Percentiles rank a stretch among this genome's conserved stretches.
Evolutionary conservation across 2,329 filamentous ascomycete species (phyloP).

Genomic region (Didymella arachidicola): DNA sequence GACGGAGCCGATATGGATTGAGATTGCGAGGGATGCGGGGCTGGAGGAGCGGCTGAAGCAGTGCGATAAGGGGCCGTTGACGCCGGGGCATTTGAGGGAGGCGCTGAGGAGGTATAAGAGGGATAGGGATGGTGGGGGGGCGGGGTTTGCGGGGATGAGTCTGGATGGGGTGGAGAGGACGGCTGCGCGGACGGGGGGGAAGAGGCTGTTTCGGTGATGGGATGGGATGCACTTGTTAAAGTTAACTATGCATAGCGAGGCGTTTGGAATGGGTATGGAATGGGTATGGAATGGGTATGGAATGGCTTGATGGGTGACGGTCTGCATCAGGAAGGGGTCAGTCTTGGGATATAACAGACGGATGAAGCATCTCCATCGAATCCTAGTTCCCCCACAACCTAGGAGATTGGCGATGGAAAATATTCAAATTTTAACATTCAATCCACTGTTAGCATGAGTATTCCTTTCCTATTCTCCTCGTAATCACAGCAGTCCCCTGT

Average conservation of each 20-base stretch:
- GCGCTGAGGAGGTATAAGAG: slow-evolving; percentile 73
- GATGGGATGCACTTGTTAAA: no score
- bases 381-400: no score
- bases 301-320: no score
- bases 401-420: no score
- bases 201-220: slow-evolving; percentile 51
- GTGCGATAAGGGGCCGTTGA: slow-evolving; percentile 64
- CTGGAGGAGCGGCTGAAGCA: slow-evolving; percentile 42
- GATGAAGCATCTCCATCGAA: no score
- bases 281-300: not conserved
- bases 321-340: no score
- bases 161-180: slow-evolving; percentile 57
- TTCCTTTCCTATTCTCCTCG: no score
- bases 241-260: slow-evolving; percentile 13
- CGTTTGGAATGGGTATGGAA: not conserved
- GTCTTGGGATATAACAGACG: not conserved
- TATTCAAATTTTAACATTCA: no score
- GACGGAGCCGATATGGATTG: slow-evolving; percentile 37
- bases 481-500: no score
- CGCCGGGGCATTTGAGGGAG: slow-evolving; percentile 78
- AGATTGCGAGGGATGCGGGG: slow-evolving; percentile 34
- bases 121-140: slow-evolving; percentile 68
- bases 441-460: no score
- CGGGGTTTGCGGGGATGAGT: slow-evolving; percentile 60
- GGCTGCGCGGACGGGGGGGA: slow-evolving; percentile 55